Conservation (phyloP, 768 basidiomycete genomes). For the Pleurotus djamor region DNA sequence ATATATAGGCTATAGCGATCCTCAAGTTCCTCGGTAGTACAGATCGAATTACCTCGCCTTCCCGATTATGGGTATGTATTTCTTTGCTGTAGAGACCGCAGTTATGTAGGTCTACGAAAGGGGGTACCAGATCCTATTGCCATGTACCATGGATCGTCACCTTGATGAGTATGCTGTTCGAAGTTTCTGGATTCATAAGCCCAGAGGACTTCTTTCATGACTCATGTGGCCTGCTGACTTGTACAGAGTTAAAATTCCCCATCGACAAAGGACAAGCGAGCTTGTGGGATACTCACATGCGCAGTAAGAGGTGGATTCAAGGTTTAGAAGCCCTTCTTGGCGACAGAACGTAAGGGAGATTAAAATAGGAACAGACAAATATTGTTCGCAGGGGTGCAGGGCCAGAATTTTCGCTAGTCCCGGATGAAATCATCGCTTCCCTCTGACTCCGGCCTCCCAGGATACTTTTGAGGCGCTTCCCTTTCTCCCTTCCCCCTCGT, state of each 20-base stretch:
- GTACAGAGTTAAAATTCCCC: not conserved
- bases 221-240: no score
- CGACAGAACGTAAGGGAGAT: not conserved
- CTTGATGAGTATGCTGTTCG: no score
- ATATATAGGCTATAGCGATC: no score
- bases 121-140: no score
- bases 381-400: not conserved
- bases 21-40: not conserved
- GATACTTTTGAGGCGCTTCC: slow-evolving; percentile 7
- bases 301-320: slow-evolving; percentile 4
- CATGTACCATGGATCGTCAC: no score
- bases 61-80: no score
- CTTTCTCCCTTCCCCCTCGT: slow-evolving; percentile 24
- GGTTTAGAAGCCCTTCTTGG: not conserved
- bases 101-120: no score
- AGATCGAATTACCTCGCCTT: not conserved
- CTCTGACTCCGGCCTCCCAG: slow-evolving; percentile 3
- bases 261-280: not conserved
- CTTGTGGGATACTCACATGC: slow-evolving; percentile 1
- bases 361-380: not conserved
- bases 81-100: no score
- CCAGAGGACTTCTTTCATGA: not conserved
- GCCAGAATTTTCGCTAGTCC: not conserved
- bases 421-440: slow-evolving; percentile 5
- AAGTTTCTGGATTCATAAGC: no score